These are phyloP conservation scores for Aspergillus quadricinctus DNA, from an alignment of 2,329 filamentous ascomycete genomes.

Conservation along the genomic window DNA sequence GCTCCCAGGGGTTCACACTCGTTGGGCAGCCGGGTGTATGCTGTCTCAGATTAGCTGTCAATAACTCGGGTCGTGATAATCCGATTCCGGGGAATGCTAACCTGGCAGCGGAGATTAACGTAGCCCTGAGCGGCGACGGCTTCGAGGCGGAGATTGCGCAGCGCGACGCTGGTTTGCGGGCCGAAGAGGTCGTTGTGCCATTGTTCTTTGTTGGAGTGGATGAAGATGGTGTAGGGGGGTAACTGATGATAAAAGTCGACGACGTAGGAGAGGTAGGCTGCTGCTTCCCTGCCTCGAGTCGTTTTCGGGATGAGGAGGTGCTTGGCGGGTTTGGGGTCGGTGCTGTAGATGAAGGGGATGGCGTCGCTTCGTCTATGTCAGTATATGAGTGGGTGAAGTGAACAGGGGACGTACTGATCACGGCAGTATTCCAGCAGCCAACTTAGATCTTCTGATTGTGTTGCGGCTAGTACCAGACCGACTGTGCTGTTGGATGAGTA, in stretches of 20 bases:
- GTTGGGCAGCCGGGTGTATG: constrained; percentile 41
- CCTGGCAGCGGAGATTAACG: constrained; percentile 38
- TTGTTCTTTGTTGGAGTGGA: constrained; percentile 54
- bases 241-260: constrained; percentile 59
- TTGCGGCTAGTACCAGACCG: constrained; percentile 16
- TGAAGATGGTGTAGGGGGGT: constrained; percentile 57
- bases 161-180: constrained; percentile 23
- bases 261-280: constrained; percentile 59
- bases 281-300: constrained; percentile 56
- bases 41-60: no score
- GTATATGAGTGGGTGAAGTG: no score
- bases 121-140: constrained; percentile 37
- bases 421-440: constrained; percentile 19
- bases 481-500: constrained; percentile 12
- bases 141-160: constrained; percentile 31
- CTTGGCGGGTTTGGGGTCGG: constrained; percentile 20
- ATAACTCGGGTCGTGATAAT: no score
- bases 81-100: no score
- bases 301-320: constrained; percentile 22
- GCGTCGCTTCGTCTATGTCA: not conserved
- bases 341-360: constrained; percentile 20
- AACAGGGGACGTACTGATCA: constrained; percentile 15
- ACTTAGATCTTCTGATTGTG: constrained; percentile 13
- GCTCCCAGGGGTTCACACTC: constrained; percentile 30
- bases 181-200: constrained; percentile 54